Evolutionary conservation across 2,329 filamentous ascomycete genomes (phyloP).

Genomic region (Gaeumannomyces tritici): DNA sequence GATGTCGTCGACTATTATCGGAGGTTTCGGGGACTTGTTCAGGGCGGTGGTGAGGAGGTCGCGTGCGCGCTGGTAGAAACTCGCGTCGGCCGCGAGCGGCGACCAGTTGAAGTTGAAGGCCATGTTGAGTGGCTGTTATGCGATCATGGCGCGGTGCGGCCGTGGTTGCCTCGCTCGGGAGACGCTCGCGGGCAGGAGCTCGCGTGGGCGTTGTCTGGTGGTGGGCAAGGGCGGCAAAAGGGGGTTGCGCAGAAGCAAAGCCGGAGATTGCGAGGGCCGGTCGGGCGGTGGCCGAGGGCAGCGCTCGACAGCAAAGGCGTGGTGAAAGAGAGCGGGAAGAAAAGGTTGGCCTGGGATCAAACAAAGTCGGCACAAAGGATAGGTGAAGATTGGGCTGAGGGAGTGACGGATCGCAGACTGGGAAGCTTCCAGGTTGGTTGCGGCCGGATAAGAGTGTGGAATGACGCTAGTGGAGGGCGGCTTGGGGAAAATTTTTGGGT

Average conservation of each 20-base stretch:
- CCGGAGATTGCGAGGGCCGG: neutral
- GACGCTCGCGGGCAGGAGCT: neutral
- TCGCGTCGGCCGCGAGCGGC: slow-evolving; percentile 89
- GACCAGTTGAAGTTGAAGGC: slow-evolving; percentile 99
- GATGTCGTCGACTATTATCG: slow-evolving; percentile 99
- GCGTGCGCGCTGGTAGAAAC: slow-evolving; percentile 80
- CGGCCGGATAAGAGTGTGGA: neutral
- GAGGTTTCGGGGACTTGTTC: slow-evolving; percentile 96
- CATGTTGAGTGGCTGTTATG: slow-evolving; percentile 53
- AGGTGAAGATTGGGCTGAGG: neutral
- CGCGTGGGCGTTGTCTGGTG: neutral
- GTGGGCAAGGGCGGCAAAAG: no score
- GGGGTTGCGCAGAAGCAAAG: neutral
- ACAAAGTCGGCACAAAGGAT: neutral
- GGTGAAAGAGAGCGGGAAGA: neutral
- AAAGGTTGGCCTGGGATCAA: neutral
- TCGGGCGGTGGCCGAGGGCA: neutral
- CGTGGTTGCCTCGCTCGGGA: neutral
- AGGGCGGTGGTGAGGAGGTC: slow-evolving; percentile 90
- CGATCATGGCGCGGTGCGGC: slow-evolving; percentile 10
- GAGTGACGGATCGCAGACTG: neutral
- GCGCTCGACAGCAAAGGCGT: neutral
- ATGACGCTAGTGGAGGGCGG: slow-evolving; percentile 2
- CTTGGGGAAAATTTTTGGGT: neutral
- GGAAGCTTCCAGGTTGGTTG: neutral